Percentiles rank a stretch among this genome's conserved stretches.
phyloP scores from a whole-genome alignment of 2,329 filamentous ascomycete species.

The Myriosclerotinia duriaeana region DNA sequence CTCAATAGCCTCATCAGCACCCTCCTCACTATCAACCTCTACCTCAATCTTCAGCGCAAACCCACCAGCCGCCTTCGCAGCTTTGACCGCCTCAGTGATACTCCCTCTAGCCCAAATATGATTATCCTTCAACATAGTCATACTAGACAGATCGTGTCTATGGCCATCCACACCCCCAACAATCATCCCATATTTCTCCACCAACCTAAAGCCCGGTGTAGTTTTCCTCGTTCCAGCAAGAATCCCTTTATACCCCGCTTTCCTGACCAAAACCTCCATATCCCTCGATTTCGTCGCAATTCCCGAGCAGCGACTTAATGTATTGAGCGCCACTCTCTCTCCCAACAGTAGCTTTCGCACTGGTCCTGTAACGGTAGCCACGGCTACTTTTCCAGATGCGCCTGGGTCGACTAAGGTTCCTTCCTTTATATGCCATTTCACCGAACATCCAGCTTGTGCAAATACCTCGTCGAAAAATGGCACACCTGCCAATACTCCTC shows the following conservation, averaged over 20 bases:
- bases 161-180: conserved; percentile 91
- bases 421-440: conserved; percentile 83
- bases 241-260: conserved; percentile 74
- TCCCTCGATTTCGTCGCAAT: conserved; percentile 70
- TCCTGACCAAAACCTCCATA: conserved; percentile 56
- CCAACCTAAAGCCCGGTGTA: conserved; percentile 88
- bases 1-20: conserved; percentile 86
- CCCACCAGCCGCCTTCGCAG: conserved; percentile 79
- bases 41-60: conserved; percentile 96
- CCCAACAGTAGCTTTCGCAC: conserved; percentile 77
- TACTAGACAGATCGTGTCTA: conserved; percentile 83
- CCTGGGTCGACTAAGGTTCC: conserved; percentile 66
- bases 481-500: conserved; percentile 81
- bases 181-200: conserved; percentile 98
- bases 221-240: conserved; percentile 97
- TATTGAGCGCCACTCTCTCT: conserved; percentile 89
- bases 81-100: conserved; percentile 80
- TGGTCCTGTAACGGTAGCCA: conserved; percentile 84
- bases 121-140: conserved; percentile 99
- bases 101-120: conserved; percentile 90
- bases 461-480: conserved; percentile 98
- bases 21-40: conserved; percentile 82
- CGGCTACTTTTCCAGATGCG: conserved; percentile 51
- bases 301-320: conserved; percentile 85
- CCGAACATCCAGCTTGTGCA: conserved; percentile 81